These are phyloP conservation scores for Scortechinia acanthostroma DNA, from an alignment of 2,329 filamentous ascomycete species.

Conservation along the genomic window DNA sequence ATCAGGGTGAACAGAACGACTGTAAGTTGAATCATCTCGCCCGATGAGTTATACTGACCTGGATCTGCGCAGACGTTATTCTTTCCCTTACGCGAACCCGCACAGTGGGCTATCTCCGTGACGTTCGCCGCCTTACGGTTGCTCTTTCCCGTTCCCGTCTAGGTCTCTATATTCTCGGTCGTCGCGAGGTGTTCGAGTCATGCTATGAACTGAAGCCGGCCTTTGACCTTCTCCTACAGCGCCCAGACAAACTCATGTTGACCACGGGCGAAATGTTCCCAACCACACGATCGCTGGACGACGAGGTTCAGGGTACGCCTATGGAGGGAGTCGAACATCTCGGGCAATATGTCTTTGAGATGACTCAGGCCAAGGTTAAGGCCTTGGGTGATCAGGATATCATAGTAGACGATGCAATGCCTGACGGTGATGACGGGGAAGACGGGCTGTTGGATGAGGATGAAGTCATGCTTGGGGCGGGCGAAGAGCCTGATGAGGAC, in stretches of 20 bases:
- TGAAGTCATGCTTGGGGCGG: background rate
- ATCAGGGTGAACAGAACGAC: constrained; percentile 98
- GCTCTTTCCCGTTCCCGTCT: constrained; percentile 86
- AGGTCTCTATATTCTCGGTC: constrained; percentile 85
- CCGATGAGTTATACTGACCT: background rate
- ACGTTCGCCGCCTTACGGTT: constrained; percentile 87
- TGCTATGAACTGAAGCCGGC: constrained; percentile 83
- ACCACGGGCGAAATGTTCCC: constrained; percentile 84
- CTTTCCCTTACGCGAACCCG: constrained; percentile 85
- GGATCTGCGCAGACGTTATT: constrained; percentile 66
- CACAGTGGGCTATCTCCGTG: constrained; percentile 83
- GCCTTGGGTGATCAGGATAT: constrained; percentile 33
- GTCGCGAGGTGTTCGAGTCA: constrained; percentile 78
- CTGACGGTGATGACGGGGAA: constrained; percentile 6
- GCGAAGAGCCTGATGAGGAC: background rate
- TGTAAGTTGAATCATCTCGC: constrained; percentile 60
- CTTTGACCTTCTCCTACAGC: constrained; percentile 70
- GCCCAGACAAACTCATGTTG: constrained; percentile 75
- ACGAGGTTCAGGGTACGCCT: constrained; percentile 40
- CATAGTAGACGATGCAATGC: constrained; percentile 10
- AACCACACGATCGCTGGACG: constrained; percentile 40
- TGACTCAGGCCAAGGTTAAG: constrained; percentile 64
- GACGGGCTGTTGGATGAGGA: constrained; percentile 1
- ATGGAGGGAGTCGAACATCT: constrained; percentile 93
- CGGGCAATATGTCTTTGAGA: constrained; percentile 92